Conservation (phyloP, 352 stramenopile genomes). For the Phytophthora colocasiae region DNA sequence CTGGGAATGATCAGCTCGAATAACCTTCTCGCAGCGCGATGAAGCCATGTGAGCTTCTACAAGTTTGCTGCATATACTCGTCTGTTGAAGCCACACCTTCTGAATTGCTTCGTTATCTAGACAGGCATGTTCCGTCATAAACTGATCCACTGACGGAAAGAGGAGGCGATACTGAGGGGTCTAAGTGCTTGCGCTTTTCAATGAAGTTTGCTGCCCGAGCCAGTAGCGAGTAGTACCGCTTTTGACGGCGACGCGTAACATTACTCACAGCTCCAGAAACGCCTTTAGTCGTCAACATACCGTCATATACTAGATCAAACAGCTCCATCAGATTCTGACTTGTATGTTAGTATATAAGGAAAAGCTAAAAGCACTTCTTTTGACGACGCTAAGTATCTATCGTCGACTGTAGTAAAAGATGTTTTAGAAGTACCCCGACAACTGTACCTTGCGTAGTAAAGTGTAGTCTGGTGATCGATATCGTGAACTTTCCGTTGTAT, state of each 20-base stretch:
- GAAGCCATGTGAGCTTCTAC: too few species aligned
- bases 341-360: background rate
- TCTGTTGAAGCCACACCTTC: too few species aligned
- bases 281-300: background rate
- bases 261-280: background rate
- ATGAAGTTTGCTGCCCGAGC: too few species aligned
- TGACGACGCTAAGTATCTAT: background rate
- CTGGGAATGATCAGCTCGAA: too few species aligned
- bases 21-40: too few species aligned
- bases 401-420: background rate
- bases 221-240: background rate
- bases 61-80: too few species aligned
- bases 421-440: background rate
- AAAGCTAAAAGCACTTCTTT: background rate
- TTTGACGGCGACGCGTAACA: background rate
- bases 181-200: too few species aligned
- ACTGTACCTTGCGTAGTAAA: slow-evolving; percentile 3
- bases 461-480: background rate
- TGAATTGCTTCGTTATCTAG: too few species aligned
- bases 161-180: too few species aligned
- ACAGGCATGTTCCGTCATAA: too few species aligned
- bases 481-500: too few species aligned
- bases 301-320: background rate
- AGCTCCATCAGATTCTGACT: background rate
- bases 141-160: too few species aligned